These are phyloP conservation scores for Elsinoe necatrix DNA, from an alignment of 2,329 filamentous ascomycete species.

Conservation along the genomic window DNA sequence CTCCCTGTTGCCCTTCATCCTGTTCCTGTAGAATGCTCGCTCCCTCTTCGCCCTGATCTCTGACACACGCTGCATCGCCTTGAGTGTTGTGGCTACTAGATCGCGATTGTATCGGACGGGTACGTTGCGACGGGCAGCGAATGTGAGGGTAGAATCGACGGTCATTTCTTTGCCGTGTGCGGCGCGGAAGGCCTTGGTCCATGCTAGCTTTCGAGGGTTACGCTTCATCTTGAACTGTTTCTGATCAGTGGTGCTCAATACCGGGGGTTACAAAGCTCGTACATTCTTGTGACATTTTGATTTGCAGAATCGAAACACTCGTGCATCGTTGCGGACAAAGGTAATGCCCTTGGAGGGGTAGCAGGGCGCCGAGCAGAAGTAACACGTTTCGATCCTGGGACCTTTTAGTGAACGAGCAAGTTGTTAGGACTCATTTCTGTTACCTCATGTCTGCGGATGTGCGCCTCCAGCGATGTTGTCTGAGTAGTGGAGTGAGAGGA, in stretches of 20 bases:
- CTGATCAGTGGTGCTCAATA: conserved; percentile 12
- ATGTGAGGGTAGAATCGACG: conserved; percentile 87
- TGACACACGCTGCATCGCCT: conserved; percentile 81
- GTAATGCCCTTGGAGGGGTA: conserved; percentile 59
- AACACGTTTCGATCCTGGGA: conserved; percentile 54
- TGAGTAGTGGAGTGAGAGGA: not conserved
- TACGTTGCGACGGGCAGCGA: conserved; percentile 85
- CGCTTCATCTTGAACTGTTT: conserved; percentile 92
- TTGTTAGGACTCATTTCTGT: not conserved
- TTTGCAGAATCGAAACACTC: conserved; percentile 59
- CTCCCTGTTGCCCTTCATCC: conserved; percentile 85
- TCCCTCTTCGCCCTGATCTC: conserved; percentile 80
- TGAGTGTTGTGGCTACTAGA: conserved; percentile 75
- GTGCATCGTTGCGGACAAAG: conserved; percentile 59
- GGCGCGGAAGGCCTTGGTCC: conserved; percentile 90
- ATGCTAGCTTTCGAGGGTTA: conserved; percentile 91
- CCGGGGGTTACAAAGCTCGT: conserved; percentile 13
- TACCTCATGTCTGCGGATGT: conserved; percentile 18
- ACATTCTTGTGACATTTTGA: conserved; percentile 57
- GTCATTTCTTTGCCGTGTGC: conserved; percentile 76
- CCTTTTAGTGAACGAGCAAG: not conserved
- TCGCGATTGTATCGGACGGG: conserved; percentile 95
- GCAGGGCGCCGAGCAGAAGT: conserved; percentile 61
- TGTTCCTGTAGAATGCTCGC: conserved; percentile 85
- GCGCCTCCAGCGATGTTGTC: not conserved